These are phyloP conservation scores for Urochloa ruziziensis DNA, from an alignment of 176 grass and related monocot species.

Conservation along the genomic window DNA sequence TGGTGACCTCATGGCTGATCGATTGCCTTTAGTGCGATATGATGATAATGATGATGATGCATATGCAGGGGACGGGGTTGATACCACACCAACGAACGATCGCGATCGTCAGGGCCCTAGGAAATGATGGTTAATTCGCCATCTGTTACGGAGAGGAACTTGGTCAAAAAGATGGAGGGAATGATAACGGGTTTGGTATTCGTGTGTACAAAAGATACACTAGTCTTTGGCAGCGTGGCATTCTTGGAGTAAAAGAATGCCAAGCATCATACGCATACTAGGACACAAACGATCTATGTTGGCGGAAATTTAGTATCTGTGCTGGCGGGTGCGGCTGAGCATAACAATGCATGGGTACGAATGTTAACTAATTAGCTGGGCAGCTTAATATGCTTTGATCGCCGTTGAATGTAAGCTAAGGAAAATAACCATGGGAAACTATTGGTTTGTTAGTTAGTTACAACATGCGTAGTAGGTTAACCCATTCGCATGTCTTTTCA, in stretches of 20 bases:
- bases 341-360: not conserved
- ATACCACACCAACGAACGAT: not conserved
- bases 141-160: not conserved
- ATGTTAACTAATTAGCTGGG: not conserved
- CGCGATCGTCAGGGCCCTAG: not conserved
- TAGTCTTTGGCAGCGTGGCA: not conserved
- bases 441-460: no score
- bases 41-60: constrained; percentile 24
- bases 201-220: not conserved
- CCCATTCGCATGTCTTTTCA: no score
- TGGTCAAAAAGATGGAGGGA: not conserved
- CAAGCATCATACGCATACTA: not conserved
- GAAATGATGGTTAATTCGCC: not conserved
- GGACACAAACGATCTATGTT: no score
- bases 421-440: not conserved
- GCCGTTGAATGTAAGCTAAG: not conserved
- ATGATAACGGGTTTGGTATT: not conserved
- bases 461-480: no score
- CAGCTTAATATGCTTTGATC: not conserved
- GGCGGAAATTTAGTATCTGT: no score
- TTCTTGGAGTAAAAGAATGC: constrained; percentile 23
- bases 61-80: not conserved
- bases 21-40: constrained; percentile 18
- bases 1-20: constrained; percentile 26
- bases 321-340: no score